Evolutionary conservation across 2,329 filamentous ascomycete genomes (phyloP).

Genomic region (Trichoderma afroharzianum): DNA sequence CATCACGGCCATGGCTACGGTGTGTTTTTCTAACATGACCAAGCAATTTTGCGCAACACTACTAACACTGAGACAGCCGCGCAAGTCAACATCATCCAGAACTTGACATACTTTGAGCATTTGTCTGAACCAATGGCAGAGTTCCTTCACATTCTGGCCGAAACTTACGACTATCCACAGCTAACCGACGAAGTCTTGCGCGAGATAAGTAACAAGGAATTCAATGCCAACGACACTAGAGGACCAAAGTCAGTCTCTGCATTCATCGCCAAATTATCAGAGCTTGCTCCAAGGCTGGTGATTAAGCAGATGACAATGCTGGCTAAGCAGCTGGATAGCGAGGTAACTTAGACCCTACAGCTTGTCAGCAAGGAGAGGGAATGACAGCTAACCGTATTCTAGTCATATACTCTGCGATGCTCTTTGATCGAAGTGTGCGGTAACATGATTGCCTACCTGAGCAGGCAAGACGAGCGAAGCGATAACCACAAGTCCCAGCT

Average conservation of each 20-base stretch:
- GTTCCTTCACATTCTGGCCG: constrained; percentile 89
- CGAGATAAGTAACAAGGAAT: constrained; percentile 95
- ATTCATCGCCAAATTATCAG: constrained; percentile 90
- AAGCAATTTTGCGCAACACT: background rate
- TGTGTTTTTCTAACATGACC: constrained; percentile 40
- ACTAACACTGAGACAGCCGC: constrained; percentile 58
- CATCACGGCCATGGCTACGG: constrained; percentile 96
- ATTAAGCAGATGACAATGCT: constrained; percentile 97
- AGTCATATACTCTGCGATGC: constrained; percentile 90
- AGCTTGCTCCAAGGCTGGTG: constrained; percentile 83
- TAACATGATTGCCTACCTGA: constrained; percentile 87
- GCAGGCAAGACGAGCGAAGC: constrained; percentile 82
- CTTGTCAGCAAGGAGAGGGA: too few species aligned
- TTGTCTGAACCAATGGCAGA: constrained; percentile 99
- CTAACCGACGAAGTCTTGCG: constrained; percentile 89
- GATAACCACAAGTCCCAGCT: constrained; percentile 95
- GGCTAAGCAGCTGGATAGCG: constrained; percentile 91
- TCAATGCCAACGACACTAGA: constrained; percentile 92
- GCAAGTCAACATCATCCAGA: constrained; percentile 97
- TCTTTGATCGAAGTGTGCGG: constrained; percentile 96
- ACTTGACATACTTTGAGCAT: constrained; percentile 96
- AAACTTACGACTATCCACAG: constrained; percentile 97
- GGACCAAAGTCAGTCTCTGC: constrained; percentile 94
- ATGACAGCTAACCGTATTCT: background rate
- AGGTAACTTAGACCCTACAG: constrained; percentile 50